Conservation (phyloP, 2,329 filamentous ascomycete species). For the Ophiostoma triangulosporum region DNA sequence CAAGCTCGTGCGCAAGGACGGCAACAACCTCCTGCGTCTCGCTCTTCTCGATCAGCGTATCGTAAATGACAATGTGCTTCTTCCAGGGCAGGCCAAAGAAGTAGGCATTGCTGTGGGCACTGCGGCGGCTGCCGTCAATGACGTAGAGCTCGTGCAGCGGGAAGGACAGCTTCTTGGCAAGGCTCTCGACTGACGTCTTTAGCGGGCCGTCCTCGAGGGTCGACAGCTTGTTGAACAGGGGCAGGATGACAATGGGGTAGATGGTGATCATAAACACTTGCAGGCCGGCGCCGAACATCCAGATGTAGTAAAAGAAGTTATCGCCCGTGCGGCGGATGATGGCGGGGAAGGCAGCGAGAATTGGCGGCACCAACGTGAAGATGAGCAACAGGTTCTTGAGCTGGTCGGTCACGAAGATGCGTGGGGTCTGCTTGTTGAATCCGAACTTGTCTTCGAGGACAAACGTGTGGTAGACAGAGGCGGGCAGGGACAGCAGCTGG, state of each 20-base stretch:
- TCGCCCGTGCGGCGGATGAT: constrained; percentile 91
- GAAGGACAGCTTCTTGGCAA: constrained; percentile 76
- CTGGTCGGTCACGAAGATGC: constrained; percentile 79
- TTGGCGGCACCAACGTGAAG: constrained; percentile 67
- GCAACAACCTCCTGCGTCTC: constrained; percentile 85
- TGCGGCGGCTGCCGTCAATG: constrained; percentile 83
- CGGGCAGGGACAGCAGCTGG: constrained; percentile 65
- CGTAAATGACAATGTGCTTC: constrained; percentile 99
- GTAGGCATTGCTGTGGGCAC: constrained; percentile 76
- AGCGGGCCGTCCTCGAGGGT: constrained; percentile 76
- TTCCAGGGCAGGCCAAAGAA: constrained; percentile 98
- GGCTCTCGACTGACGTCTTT: constrained; percentile 74
- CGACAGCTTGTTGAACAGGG: constrained; percentile 95
- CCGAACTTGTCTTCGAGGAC: constrained; percentile 93
- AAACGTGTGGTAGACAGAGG: constrained; percentile 85
- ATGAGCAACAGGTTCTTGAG: constrained; percentile 79
- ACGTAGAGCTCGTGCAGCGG: constrained; percentile 87
- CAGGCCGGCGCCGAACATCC: constrained; percentile 78
- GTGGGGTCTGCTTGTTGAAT: constrained; percentile 95
- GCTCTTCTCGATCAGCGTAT: constrained; percentile 93
- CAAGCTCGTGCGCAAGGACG: constrained; percentile 87
- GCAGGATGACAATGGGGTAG: constrained; percentile 87
- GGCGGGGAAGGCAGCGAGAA: constrained; percentile 81
- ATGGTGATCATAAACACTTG: constrained; percentile 93
- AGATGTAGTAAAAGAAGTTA: constrained; percentile 96